Percentiles rank a stretch among this genome's conserved stretches.
Evolutionary conservation across 805 yeast genomes (phyloP).

Genomic region (Cyberlindnera meyerae): DNA sequence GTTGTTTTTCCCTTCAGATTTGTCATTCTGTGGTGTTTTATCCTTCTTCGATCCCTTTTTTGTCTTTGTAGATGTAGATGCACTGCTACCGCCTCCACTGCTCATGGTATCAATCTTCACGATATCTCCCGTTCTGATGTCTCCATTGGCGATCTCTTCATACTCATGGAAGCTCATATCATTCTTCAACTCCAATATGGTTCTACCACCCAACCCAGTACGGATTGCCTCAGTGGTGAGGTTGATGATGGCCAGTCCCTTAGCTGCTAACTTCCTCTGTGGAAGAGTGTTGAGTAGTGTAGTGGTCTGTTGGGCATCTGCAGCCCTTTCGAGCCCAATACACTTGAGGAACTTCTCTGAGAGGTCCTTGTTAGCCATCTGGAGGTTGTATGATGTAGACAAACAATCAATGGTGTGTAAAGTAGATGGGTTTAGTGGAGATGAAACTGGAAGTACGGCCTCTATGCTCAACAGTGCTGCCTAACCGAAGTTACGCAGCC

Average conservation of each 20-base stretch:
- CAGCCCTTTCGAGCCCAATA: conserved; percentile 17
- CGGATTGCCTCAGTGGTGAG: conserved; percentile 54
- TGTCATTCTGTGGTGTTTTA: too few species aligned
- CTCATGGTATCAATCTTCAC: conserved; percentile 50
- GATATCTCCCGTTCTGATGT: conserved; percentile 70
- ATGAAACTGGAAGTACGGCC: too few species aligned
- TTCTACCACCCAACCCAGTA: conserved; percentile 77
- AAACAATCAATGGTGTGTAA: too few species aligned
- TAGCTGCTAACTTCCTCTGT: conserved; percentile 58
- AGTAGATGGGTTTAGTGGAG: too few species aligned
- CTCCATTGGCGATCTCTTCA: conserved; percentile 40
- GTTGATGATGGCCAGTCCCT: conserved; percentile 75
- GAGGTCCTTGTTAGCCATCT: conserved; percentile 7
- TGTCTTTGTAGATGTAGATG: conserved; percentile 8
- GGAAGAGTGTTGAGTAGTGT: conserved; percentile 43
- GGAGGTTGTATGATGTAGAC: too few species aligned
- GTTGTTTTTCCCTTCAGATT: too few species aligned
- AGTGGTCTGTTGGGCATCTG: conserved; percentile 23
- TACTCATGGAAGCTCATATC: conserved; percentile 43
- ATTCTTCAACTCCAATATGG: conserved; percentile 54
- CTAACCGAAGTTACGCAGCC: conserved; percentile 1
- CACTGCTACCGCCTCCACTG: conserved; percentile 3
- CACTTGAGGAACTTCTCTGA: conserved; percentile 18
- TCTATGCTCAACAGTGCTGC: too few species aligned
- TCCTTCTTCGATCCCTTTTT: conserved; percentile 19